Evolutionary conservation across 2,329 filamentous ascomycete species (phyloP).

Genomic region (Sclerotinia spermophila): DNA sequence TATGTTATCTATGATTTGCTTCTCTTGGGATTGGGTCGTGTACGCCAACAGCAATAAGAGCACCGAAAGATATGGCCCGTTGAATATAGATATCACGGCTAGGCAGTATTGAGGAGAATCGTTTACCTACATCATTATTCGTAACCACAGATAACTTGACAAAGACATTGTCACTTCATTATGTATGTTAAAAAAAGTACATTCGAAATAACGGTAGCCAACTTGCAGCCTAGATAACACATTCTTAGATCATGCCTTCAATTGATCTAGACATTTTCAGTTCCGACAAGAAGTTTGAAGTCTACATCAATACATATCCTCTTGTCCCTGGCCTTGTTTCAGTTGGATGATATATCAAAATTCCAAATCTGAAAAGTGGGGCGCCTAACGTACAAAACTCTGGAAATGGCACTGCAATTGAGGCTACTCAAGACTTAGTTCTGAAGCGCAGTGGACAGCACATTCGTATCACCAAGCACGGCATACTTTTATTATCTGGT

Average conservation of each 20-base stretch:
- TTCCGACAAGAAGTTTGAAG: not conserved
- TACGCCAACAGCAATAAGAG: not conserved
- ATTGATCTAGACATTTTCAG: not conserved
- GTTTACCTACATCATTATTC: not conserved
- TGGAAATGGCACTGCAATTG: not conserved
- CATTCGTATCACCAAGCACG: not conserved
- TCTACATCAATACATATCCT: not conserved
- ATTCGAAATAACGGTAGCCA: not conserved
- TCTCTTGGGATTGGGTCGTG: not conserved
- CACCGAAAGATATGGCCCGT: not conserved
- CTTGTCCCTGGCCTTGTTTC: not conserved
- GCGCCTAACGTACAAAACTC: not conserved
- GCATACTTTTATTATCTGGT: not conserved
- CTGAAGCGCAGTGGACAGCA: not conserved
- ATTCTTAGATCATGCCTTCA: not conserved
- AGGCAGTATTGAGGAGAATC: not conserved
- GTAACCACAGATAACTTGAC: not conserved
- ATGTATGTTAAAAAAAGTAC: not conserved
- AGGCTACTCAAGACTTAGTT: not conserved
- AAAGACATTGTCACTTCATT: not conserved
- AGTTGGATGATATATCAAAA: not conserved
- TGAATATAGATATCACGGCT: not conserved
- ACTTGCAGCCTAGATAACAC: not conserved
- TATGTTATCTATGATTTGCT: not conserved
- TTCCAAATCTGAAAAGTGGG: not conserved